A percentile compares a stretch with the other conserved stretches of the same genome.
phyloP scores from a whole-genome alignment of 2,329 filamentous ascomycete genomes.

The Botrytis fabae region DNA sequence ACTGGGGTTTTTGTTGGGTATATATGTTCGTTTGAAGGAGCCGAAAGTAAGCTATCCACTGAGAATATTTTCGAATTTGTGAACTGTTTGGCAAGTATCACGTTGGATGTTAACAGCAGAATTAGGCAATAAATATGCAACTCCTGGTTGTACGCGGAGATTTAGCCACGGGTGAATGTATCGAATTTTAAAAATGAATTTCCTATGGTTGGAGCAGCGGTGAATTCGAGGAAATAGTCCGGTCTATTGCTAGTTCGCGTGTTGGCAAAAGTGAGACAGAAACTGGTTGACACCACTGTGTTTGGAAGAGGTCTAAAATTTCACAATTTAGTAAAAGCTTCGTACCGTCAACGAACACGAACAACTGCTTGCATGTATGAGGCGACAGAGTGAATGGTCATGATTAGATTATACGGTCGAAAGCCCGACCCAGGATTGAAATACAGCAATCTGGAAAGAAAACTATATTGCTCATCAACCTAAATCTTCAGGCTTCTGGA shows the following conservation, averaged over 20 bases:
- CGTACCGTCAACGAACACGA: neutral
- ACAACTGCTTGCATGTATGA: neutral
- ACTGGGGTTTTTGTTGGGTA: too few species aligned
- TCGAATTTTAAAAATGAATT: neutral
- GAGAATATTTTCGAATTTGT: neutral
- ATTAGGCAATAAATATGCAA: neutral
- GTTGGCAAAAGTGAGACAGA: conserved; percentile 5
- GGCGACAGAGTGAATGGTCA: neutral
- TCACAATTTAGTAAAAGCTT: neutral
- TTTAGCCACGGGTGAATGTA: neutral
- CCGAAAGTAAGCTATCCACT: neutral
- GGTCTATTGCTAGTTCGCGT: neutral
- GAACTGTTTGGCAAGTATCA: neutral
- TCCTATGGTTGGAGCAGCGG: neutral
- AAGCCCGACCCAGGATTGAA: neutral
- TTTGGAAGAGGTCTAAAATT: neutral
- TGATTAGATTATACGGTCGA: neutral
- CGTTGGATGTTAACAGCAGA: neutral
- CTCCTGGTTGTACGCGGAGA: neutral
- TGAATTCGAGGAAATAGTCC: neutral
- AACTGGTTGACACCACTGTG: neutral
- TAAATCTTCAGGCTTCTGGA: neutral
- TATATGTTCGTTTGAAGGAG: neutral
- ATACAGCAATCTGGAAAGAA: neutral
- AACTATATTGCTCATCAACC: neutral